Evolutionary conservation across 2,329 filamentous ascomycete species (phyloP).

Genomic region (Helotiales sp.): DNA sequence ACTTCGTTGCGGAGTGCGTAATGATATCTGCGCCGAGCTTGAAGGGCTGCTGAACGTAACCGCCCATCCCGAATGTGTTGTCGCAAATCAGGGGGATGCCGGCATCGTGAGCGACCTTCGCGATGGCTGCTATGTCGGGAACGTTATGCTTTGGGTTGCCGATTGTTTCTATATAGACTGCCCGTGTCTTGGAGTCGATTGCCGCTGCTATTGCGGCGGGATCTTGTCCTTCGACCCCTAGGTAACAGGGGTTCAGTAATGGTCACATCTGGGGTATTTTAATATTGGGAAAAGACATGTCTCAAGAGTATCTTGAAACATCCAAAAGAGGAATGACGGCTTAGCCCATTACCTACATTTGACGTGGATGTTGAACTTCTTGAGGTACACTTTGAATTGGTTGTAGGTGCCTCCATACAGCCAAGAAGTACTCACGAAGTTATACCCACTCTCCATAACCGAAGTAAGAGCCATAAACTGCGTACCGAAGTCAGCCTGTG

Average conservation of each 20-base stretch:
- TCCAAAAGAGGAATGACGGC: too few relatives aligned
- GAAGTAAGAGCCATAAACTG: constrained; percentile 71
- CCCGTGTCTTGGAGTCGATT: constrained; percentile 71
- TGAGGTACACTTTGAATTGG: constrained; percentile 69
- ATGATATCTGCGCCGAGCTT: constrained; percentile 69
- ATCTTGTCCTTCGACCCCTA: constrained; percentile 63
- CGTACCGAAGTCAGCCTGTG: too few relatives aligned
- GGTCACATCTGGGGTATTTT: too few relatives aligned
- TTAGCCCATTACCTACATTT: too few relatives aligned
- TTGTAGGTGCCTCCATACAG: constrained; percentile 71
- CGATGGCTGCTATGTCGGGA: constrained; percentile 68
- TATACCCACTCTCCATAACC: constrained; percentile 66
- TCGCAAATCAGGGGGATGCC: constrained; percentile 59
- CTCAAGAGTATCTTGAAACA: too few relatives aligned
- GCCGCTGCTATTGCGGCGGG: constrained; percentile 61
- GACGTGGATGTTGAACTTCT: constrained; percentile 67
- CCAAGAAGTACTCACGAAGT: constrained; percentile 68
- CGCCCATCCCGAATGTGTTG: constrained; percentile 72
- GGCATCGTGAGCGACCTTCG: constrained; percentile 64
- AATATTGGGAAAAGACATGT: too few relatives aligned
- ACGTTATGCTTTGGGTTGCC: constrained; percentile 73
- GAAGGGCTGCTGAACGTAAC: constrained; percentile 66
- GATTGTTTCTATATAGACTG: constrained; percentile 70
- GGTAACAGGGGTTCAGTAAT: too few relatives aligned
- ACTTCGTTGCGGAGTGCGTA: constrained; percentile 67